Percentiles rank a stretch among this genome's conserved stretches.
Evolutionary conservation across 1,284 basidiomycete species (phyloP).

Genomic region (Tranzscheliella williamsii): DNA sequence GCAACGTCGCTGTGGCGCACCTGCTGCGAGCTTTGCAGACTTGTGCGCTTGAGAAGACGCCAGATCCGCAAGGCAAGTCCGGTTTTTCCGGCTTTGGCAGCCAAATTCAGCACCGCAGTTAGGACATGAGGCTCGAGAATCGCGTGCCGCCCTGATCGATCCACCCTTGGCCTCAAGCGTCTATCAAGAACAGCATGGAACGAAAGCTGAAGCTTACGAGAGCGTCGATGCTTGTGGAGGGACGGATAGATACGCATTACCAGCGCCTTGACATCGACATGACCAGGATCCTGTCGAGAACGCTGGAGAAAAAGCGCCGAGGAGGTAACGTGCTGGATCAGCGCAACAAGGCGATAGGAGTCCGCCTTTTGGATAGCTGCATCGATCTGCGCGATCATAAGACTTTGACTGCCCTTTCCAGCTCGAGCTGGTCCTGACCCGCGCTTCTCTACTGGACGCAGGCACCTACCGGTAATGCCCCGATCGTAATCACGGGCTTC

Average conservation of each 20-base stretch:
- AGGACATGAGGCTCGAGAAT: slow-evolving; percentile 37
- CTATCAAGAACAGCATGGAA: not conserved
- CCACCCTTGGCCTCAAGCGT: slow-evolving; percentile 10
- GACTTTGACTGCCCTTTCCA: no score
- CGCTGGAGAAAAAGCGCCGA: slow-evolving; percentile 20
- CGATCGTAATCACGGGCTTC: not conserved
- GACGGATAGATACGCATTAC: slow-evolving; percentile 36
- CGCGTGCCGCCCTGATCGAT: slow-evolving; percentile 20
- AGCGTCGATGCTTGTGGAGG: slow-evolving; percentile 19
- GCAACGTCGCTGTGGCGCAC: slow-evolving; percentile 10
- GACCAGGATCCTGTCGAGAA: slow-evolving; percentile 19
- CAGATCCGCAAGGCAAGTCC: slow-evolving; percentile 42
- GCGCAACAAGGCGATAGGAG: slow-evolving; percentile 26
- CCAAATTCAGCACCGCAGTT: slow-evolving; percentile 38
- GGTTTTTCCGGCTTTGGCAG: slow-evolving; percentile 32
- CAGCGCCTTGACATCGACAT: slow-evolving; percentile 18
- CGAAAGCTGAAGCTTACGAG: not conserved
- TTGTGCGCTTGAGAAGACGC: slow-evolving; percentile 42
- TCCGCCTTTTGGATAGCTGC: slow-evolving; percentile 18
- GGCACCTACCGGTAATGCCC: not conserved
- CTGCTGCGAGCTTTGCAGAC: slow-evolving; percentile 21
- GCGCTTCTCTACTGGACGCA: not conserved
- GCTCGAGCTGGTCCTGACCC: no score
- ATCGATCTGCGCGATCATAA: slow-evolving; percentile 28
- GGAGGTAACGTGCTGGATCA: slow-evolving; percentile 29